A percentile compares a stretch with the other conserved stretches of the same genome.
Conservation (phyloP, 225 moss, liverwort and hornwort species). For the Thuidium tamariscinum region DNA sequence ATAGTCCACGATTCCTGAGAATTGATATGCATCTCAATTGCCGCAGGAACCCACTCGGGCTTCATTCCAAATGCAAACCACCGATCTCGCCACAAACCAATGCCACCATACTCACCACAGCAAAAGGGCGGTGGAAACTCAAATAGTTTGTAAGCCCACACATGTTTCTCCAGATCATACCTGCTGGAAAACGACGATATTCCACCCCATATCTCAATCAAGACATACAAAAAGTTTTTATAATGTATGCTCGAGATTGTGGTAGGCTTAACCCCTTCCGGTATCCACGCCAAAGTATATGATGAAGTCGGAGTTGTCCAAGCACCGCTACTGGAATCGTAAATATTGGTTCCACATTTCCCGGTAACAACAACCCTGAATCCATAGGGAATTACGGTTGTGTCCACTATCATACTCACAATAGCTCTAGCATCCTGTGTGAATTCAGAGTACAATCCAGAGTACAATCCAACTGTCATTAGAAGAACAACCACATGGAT, state of each 20-base stretch:
- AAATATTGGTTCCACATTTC: not conserved
- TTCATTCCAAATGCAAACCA: too few relatives aligned
- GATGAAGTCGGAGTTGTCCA: not conserved
- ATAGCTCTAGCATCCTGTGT: accelerated
- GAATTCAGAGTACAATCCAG: not conserved
- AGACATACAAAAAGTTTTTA: not conserved
- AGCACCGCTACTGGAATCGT: not conserved
- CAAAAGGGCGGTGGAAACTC: too few relatives aligned
- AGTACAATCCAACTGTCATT: not conserved
- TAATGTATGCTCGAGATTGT: not conserved
- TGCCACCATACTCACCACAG: too few relatives aligned
- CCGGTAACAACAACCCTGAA: not conserved
- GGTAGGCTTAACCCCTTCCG: not conserved
- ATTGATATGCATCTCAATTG: too few relatives aligned
- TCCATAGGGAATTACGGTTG: not conserved
- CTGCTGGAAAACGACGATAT: too few relatives aligned
- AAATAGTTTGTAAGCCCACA: too few relatives aligned
- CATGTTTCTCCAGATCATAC: not conserved
- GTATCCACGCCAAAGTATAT: too few relatives aligned
- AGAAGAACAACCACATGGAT: not conserved
- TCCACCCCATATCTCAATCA: too few relatives aligned
- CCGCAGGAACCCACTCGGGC: too few relatives aligned
- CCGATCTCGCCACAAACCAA: too few relatives aligned
- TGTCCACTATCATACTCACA: not conserved
- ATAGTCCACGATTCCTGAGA: too few relatives aligned